These are phyloP conservation scores for Diplodia mutila DNA, from an alignment of 2,329 filamentous ascomycete species.

Conservation along the genomic window DNA sequence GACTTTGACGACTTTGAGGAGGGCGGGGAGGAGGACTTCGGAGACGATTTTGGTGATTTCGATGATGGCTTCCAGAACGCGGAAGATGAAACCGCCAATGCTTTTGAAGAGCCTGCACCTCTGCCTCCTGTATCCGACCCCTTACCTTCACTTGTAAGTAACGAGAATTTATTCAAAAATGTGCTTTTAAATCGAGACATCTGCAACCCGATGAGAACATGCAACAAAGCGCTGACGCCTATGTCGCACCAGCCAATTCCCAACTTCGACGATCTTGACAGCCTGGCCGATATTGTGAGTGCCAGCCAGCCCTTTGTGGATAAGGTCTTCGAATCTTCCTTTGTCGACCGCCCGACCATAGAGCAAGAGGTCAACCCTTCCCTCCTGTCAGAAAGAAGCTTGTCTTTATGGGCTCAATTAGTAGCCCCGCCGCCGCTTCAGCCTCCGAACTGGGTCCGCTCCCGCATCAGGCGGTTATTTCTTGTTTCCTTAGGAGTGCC, in stretches of 20 bases:
- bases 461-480: constrained; percentile 90
- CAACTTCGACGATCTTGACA: constrained; percentile 65
- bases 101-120: constrained; percentile 45
- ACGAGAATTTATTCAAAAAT: constrained; percentile 40
- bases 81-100: constrained; percentile 42
- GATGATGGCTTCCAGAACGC: constrained; percentile 26
- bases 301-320: constrained; percentile 69
- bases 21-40: constrained; percentile 57
- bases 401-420: constrained; percentile 94
- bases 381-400: constrained; percentile 79
- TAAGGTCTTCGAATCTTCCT: constrained; percentile 56
- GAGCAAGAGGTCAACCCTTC: constrained; percentile 48
- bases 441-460: constrained; percentile 97
- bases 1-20: constrained; percentile 70
- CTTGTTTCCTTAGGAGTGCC: constrained; percentile 94
- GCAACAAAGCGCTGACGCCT: constrained; percentile 35
- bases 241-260: constrained; percentile 61
- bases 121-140: constrained; percentile 46
- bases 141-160: constrained; percentile 55
- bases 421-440: constrained; percentile 92
- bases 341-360: constrained; percentile 31
- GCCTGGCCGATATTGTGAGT: constrained; percentile 59
- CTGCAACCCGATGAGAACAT: constrained; percentile 19
- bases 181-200: constrained; percentile 33
- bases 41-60: constrained; percentile 55